phyloP scores from a whole-genome alignment of 768 basidiomycete species.

The Auricularia cornea region DNA sequence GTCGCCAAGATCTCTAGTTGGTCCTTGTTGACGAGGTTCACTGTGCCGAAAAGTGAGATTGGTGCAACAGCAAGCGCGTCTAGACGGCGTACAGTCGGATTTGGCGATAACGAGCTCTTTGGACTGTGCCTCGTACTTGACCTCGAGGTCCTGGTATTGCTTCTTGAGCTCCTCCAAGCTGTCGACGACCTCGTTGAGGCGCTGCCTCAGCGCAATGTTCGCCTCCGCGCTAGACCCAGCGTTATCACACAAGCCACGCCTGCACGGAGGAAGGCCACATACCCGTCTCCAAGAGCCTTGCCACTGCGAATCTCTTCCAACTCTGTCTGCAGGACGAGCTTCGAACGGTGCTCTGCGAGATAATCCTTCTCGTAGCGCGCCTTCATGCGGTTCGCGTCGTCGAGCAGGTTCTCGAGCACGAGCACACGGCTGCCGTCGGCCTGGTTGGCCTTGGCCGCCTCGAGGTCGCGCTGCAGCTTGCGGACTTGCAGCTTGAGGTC shows the following conservation, averaged over 20 bases:
- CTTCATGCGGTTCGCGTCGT: slow-evolving; percentile 89
- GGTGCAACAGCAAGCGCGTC: slow-evolving; percentile 3
- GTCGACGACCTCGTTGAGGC: slow-evolving; percentile 80
- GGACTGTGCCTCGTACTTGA: slow-evolving; percentile 50
- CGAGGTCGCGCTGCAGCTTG: slow-evolving; percentile 73
- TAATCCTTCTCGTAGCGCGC: slow-evolving; percentile 83
- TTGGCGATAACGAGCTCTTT: slow-evolving; percentile 75
- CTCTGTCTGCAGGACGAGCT: slow-evolving; percentile 67
- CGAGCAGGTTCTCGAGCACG: slow-evolving; percentile 85
- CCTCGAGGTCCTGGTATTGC: slow-evolving; percentile 61
- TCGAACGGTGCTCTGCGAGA: slow-evolving; percentile 73
- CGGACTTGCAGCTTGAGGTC: slow-evolving; percentile 84
- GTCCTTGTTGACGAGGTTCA: slow-evolving; percentile 87
- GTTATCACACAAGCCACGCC: slow-evolving; percentile 19
- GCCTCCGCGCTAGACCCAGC: slow-evolving; percentile 50
- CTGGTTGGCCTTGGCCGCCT: slow-evolving; percentile 62
- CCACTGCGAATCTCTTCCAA: slow-evolving; percentile 86
- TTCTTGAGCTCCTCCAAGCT: slow-evolving; percentile 65
- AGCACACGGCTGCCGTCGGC: slow-evolving; percentile 67
- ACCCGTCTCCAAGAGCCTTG: slow-evolving; percentile 64
- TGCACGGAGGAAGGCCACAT: slow-evolving; percentile 1
- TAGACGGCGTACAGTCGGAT: slow-evolving; percentile 55
- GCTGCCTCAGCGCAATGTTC: slow-evolving; percentile 78
- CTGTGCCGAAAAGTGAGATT: slow-evolving; percentile 30
- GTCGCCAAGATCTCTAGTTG: slow-evolving; percentile 83